Base-by-base conservation (phyloP, 192 early-diverging fungal genomes). In the Backusella australiensis region DNA sequence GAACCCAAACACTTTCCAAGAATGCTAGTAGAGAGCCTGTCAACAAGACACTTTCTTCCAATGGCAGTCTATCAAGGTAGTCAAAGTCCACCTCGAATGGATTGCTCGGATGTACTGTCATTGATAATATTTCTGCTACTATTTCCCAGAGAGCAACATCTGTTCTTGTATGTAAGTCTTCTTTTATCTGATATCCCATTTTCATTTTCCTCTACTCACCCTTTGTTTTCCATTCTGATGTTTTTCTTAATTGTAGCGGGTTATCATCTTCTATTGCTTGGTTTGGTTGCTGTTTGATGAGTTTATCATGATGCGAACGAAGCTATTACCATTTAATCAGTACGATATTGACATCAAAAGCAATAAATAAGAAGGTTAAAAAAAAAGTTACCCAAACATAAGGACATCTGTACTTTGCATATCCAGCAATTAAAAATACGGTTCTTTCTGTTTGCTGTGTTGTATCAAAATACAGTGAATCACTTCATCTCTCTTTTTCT, bases 121-220 rank as follows among this genome's bases (percentile, higher is more conserved):
- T 71, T 9, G 70, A 49, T 34, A 71, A 29, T 32, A 71, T 71
- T 49, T 71, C 70, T 32, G 70, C 35, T 19, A 71, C 42, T 41
- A 71, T 71, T 34, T 71, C 70, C 70, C 70, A 71, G 1, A 71
- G 39, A 49, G 70, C 39, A 17, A 71, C 70, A 17, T 71, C 70
- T 71, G 11, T 39, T 39, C 8, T 39, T 39, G 38, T 39, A 11
- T 39, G 2, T 39, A 12, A 39, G 38, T 39, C 38, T 39, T 3
- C 11, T 39, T 39, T 32, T 32, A 32, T 12, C 3, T 29, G 39
- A 44, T 19, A 26, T 42, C 11, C 34, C 2, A 29, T 63, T 14
- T 26, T 7, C 9, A 23, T 29, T n/a, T 26, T n/a, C 8, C 9
- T 36, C 7, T 32, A 44, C 5, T 21, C 41, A 71, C 70, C 42